Evolutionary conservation across 805 yeast genomes (phyloP), one percentile per base, ranked within the genome.

Genomic region (Kazachstania psychrophila): DNA sequence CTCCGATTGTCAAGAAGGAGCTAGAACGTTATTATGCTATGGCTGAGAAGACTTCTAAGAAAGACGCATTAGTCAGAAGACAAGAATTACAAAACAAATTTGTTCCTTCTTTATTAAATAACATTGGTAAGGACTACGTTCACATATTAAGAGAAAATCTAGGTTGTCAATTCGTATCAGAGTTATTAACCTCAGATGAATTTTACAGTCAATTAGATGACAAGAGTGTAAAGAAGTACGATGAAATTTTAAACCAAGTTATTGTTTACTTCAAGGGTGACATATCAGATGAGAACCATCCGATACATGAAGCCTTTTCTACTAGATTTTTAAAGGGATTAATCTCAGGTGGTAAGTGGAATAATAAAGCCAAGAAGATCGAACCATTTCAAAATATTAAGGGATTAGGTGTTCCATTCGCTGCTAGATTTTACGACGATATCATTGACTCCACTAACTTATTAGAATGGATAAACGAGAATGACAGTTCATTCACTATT

Each of bases 331-430:
- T 86, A 45, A 79, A 84, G 58, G 65, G 85, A 0, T 65, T 86
- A 49, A 80, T 86, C 46, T 94, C 83, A 60, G 89, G 88, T 43
- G 88, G 88, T 50, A 84, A 77, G 54, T 85, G 86, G 81, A 77
- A 79, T 52, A 72, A 69, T 52, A 75, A 77, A 61, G 74, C 68
- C 47, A 75, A 69, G 60, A 69, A 61, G 51, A 62, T 69, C 33
- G 69, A 51, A 39, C 67, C 67, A 39, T 47, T 69, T 30, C 68
- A 64, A 10, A 62, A 49, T 34, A 62, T 59, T 42, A 68, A 64
- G 54, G 77, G 62, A 37, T 60, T 64, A 13, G 89, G 92, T 8
- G 54, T 63, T 12, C 72, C 69, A 16, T 80, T 80, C 59, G 85
- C 88, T 6, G 52, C 50, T 14, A 69, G 61, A 44, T 66, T 75